These are phyloP conservation scores for Tulasnella sp. DNA, from an alignment of 768 basidiomycete genomes.

Conservation along the genomic window DNA sequence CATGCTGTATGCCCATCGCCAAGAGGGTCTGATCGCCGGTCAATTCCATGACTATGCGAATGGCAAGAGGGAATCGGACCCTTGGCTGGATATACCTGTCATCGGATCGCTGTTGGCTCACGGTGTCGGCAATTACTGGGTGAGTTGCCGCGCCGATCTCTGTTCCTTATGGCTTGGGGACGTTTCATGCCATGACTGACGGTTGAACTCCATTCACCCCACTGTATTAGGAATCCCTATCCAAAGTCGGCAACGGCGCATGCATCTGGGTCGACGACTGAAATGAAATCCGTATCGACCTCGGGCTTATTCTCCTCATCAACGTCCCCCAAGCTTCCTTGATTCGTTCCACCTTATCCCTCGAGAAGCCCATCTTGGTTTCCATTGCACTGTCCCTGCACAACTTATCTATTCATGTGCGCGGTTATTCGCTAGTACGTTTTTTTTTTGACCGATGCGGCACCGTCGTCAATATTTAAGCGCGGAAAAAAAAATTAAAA, in stretches of 20 bases:
- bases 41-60: neutral
- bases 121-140: neutral
- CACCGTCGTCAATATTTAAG: too few relatives aligned
- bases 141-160: neutral
- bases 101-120: neutral
- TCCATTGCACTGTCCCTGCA: too few relatives aligned
- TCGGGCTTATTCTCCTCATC: too few relatives aligned
- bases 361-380: too few relatives aligned
- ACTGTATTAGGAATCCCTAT: neutral
- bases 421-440: too few relatives aligned
- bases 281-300: too few relatives aligned
- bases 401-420: too few relatives aligned
- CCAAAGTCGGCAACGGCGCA: neutral
- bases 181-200: neutral
- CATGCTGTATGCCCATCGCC: neutral
- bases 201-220: neutral
- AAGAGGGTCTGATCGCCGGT: neutral
- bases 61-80: neutral
- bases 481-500: too few relatives aligned
- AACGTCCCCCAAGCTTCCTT: too few relatives aligned
- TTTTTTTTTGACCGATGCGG: too few relatives aligned
- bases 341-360: too few relatives aligned
- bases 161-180: too few relatives aligned
- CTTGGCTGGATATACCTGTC: neutral
- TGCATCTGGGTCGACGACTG: conserved; percentile 3